Evolutionary conservation across 805 yeast genomes (phyloP).

Genomic region (Zygosaccharomyces siamensis): DNA sequence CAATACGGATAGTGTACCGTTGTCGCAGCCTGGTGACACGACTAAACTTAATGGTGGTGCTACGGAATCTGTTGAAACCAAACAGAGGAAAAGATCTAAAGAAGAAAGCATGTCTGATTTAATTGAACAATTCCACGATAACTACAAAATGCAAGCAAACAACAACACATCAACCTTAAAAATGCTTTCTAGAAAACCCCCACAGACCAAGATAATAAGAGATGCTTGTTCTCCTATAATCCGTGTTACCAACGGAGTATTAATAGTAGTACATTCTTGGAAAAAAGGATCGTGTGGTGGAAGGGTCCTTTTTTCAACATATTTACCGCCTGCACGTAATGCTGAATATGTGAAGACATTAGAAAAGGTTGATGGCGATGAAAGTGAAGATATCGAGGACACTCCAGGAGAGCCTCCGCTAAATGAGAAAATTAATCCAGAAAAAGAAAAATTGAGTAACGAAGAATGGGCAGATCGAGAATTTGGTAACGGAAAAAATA

Average conservation of each 20-base stretch:
- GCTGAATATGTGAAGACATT: conserved; percentile 4
- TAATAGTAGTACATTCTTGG: conserved; percentile 32
- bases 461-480: conserved; percentile 19
- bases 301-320: conserved; percentile 29
- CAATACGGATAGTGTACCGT: neutral
- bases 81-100: neutral
- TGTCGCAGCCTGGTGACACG: neutral
- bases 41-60: neutral
- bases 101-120: conserved; percentile 22
- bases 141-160: conserved; percentile 23
- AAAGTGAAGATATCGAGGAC: conserved; percentile 12
- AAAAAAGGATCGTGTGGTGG: conserved; percentile 31
- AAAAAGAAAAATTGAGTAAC: conserved; percentile 13
- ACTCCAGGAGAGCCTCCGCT: neutral
- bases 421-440: conserved; percentile 6
- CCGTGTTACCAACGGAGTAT: conserved; percentile 23
- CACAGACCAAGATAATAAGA: conserved; percentile 25
- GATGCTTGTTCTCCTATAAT: conserved; percentile 27
- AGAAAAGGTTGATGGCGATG: conserved; percentile 4
- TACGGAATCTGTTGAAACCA: neutral
- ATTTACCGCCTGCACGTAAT: conserved; percentile 25
- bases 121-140: conserved; percentile 24
- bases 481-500: conserved; percentile 14
- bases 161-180: conserved; percentile 26
- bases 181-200: conserved; percentile 24